Percentiles rank a stretch among this genome's conserved stretches.
These are phyloP conservation scores for Sporisorium scitamineum DNA, from an alignment of 1,284 basidiomycete species.

Conservation along the genomic window DNA sequence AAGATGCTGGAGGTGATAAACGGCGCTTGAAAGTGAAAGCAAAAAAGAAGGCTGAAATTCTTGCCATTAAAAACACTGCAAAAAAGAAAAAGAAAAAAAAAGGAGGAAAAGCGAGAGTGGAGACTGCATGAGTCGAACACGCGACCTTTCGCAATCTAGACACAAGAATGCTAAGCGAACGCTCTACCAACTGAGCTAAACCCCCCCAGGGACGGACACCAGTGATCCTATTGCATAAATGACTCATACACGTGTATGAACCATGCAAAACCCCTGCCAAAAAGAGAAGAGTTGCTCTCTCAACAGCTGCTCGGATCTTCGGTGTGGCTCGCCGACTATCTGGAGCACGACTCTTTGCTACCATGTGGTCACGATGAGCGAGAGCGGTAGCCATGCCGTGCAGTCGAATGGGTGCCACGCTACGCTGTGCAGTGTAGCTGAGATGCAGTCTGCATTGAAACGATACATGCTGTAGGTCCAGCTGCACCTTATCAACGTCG, in stretches of 20 bases:
- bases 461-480: too few relatives aligned
- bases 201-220: too few relatives aligned
- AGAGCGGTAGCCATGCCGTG: too few relatives aligned
- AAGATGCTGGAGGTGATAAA: too few relatives aligned
- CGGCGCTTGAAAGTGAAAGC: too few relatives aligned
- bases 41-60: not conserved
- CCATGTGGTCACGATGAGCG: not conserved
- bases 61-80: not conserved
- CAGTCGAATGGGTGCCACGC: too few relatives aligned
- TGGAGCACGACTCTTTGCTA: not conserved
- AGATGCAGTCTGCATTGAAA: too few relatives aligned
- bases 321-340: not conserved
- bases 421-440: too few relatives aligned
- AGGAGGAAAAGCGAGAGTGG: conserved; percentile 16
- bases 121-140: conserved; percentile 61
- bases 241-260: too few relatives aligned
- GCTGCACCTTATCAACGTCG: not conserved
- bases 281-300: not conserved
- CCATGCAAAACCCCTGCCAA: too few relatives aligned
- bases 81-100: not conserved
- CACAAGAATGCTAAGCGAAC: conserved; percentile 50
- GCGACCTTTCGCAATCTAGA: conserved; percentile 54
- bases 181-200: conserved; percentile 61
- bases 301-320: not conserved
- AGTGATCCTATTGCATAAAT: too few relatives aligned